A percentile compares a stretch with the other conserved stretches of the same genome.
These are phyloP conservation scores for Oryza rufipogon DNA, from an alignment of 176 grass and related monocot species.

Conservation along the genomic window DNA sequence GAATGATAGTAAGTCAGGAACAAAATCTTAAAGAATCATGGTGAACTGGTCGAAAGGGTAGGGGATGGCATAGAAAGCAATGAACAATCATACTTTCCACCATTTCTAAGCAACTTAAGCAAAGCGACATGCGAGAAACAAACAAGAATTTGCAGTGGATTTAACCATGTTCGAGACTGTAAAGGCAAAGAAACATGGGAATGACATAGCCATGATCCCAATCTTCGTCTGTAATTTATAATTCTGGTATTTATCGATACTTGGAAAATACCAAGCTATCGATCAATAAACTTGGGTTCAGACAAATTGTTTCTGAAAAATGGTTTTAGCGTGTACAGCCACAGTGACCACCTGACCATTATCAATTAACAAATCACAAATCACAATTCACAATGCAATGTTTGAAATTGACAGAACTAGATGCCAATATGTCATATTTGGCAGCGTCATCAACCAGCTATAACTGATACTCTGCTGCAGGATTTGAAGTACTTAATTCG, in stretches of 20 bases:
- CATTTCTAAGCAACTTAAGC: constrained; percentile 9
- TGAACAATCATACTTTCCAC: constrained; percentile 40
- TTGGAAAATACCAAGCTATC: not conserved
- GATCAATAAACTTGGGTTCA: not conserved
- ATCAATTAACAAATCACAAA: not conserved
- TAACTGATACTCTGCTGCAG: not conserved
- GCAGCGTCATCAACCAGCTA: not conserved
- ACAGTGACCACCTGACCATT: not conserved
- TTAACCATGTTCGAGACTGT: constrained; percentile 4
- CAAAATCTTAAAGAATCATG: constrained; percentile 20
- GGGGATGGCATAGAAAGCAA: constrained; percentile 26
- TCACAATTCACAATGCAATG: not conserved
- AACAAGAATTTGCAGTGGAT: constrained; percentile 16
- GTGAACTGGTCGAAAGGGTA: constrained; percentile 8
- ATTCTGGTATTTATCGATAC: not conserved
- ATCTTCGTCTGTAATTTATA: constrained; percentile 27
- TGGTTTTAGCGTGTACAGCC: not conserved
- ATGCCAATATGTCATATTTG: not conserved
- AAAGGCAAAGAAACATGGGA: constrained; percentile 19
- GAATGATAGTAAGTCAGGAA: constrained; percentile 17
- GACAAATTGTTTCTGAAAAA: constrained; percentile 9
- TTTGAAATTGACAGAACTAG: not conserved
- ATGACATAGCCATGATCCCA: constrained; percentile 34
- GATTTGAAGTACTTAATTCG: constrained; percentile 22
- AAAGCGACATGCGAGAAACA: not conserved